phyloP scores from a whole-genome alignment of 192 early-diverging fungal species.

The Mortierella alpina region DNA sequence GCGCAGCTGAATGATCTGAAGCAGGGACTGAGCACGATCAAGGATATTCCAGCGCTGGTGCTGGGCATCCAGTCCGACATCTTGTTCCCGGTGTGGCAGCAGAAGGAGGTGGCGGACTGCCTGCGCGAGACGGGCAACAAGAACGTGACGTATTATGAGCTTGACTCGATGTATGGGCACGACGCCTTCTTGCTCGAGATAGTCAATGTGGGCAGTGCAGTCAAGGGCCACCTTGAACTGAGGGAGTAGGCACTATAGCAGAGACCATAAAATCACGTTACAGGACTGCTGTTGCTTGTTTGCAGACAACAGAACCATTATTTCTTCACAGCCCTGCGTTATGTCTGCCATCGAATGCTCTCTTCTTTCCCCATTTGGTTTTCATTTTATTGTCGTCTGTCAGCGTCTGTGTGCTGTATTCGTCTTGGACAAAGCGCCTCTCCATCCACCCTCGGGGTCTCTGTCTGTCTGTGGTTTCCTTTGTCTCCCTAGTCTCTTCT shows the following conservation, averaged over 20 bases:
- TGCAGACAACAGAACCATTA: too few relatives aligned
- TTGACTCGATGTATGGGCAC: slow-evolving; percentile 97
- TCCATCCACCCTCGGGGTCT: background rate
- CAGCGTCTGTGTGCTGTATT: too few relatives aligned
- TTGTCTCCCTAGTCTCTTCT: background rate
- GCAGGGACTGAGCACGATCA: slow-evolving; percentile 73
- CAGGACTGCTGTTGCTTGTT: too few relatives aligned
- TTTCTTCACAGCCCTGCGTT: too few relatives aligned
- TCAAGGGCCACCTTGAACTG: slow-evolving; percentile 89
- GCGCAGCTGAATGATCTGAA: slow-evolving; percentile 70
- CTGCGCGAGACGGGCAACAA: slow-evolving; percentile 87
- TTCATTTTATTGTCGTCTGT: too few relatives aligned
- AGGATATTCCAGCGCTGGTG: slow-evolving; percentile 84
- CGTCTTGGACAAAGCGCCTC: too few relatives aligned
- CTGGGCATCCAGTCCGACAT: slow-evolving; percentile 96
- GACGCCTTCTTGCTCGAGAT: slow-evolving; percentile 96
- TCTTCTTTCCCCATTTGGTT: too few relatives aligned
- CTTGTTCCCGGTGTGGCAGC: slow-evolving; percentile 94
- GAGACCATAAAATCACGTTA: background rate
- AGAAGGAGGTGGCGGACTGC: slow-evolving; percentile 94
- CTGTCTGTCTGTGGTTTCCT: background rate
- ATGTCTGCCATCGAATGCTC: too few relatives aligned
- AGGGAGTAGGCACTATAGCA: slow-evolving; percentile 34
- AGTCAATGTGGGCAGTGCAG: slow-evolving; percentile 90
- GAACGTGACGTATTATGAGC: slow-evolving; percentile 94